Evolutionary conservation across 2,329 filamentous ascomycete species (phyloP).

Genomic region (Nothophoma quercina): DNA sequence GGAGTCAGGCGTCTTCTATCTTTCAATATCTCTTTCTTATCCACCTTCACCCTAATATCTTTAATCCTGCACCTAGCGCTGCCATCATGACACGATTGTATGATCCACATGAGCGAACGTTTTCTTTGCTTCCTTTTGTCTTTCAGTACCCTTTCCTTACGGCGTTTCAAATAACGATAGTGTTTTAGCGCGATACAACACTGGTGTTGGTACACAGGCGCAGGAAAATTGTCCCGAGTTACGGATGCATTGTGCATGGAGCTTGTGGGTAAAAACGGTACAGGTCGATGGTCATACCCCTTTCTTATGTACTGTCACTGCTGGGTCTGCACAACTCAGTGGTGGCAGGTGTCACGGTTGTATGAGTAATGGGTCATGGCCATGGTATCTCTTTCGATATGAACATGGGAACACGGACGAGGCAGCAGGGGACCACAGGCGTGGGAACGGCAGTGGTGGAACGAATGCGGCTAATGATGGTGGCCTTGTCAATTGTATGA

Average conservation of each 20-base stretch:
- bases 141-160: constrained; percentile 7
- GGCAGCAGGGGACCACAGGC: constrained; percentile 15
- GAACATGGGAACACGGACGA: constrained; percentile 6
- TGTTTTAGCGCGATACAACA: constrained; percentile 22
- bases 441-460: constrained; percentile 12
- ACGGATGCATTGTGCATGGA: constrained; percentile 37
- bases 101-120: constrained; percentile 36
- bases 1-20: constrained; percentile 12
- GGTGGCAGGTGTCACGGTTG: constrained; percentile 27
- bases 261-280: constrained; percentile 37
- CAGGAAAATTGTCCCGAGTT: constrained; percentile 21
- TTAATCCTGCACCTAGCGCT: constrained; percentile 36
- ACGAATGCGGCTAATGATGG: constrained; percentile 35
- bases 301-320: constrained; percentile 35
- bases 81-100: constrained; percentile 32
- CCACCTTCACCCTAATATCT: constrained; percentile 27
- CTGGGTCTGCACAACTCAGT: background rate
- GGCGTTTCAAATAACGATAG: constrained; percentile 13
- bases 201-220: constrained; percentile 28
- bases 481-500: constrained; percentile 48
- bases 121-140: constrained; percentile 20
- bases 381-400: constrained; percentile 21
- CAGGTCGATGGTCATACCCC: constrained; percentile 30
- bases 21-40: constrained; percentile 12
- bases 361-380: constrained; percentile 41